Base-by-base conservation (phyloP, 1,284 basidiomycete species). In the Cryptococcus sp. region DNA sequence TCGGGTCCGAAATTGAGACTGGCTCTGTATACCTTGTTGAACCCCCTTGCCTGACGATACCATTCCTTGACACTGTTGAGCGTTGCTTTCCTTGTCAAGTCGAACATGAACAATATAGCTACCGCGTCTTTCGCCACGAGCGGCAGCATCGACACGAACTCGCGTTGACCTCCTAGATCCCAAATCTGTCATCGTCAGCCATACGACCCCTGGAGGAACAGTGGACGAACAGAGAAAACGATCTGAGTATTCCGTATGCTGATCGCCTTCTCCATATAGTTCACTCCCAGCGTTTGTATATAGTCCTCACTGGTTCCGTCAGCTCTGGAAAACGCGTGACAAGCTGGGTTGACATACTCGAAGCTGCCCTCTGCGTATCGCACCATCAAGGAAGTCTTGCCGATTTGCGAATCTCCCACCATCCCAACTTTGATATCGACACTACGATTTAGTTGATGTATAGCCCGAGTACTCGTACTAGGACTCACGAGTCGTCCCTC, bases 251-350 rank as follows among this genome's bases (percentile, higher is more conserved):
- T 86, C 58, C 93, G 84, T 60, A 97, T 94, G 49, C 87, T 87
- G 63, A 97, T 97, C 32, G 91, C 92, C 79, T 95, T 97, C 78
- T 97, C 93, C 93, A 97, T 97, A 74, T 97, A 97, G 75, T 97
- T 97, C 76, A 97, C 93, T 76, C 92, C 91, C 74, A 97, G 83
- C 75, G 93, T 97, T 80, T 97, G 94, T 72, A 97, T 97, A 76
- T 97, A 97, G 75, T 97, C 93, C 78, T 97, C 93, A 75, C 78
- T 78, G 57, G 51, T 6, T 43, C 11, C 45, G 2, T 56, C 23
- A 56, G 47, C 35, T 40, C 32, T 22, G 28, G n/a, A 31, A 31
- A 14, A 19, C 14, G 18, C 12, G 28, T 12, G 11, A 25, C 23
- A 33, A n/a, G 12, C 16, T 28, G 25, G 24, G 26, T 23, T 6